Evolutionary conservation across 2,329 filamentous ascomycete species (phyloP).

Genomic region (Chrysoporthe puriensis): DNA sequence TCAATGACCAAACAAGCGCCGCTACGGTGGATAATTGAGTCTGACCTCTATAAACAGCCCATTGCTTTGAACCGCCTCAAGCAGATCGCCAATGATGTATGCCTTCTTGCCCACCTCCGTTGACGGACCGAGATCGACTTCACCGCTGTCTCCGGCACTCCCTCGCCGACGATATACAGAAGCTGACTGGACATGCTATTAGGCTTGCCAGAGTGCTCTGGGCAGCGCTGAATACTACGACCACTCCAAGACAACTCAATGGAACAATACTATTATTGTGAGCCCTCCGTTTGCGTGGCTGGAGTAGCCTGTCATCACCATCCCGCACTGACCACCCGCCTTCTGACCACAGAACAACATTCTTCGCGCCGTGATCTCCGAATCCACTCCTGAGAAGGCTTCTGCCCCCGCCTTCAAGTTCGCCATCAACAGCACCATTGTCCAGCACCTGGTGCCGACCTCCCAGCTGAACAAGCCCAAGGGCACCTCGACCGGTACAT

Average conservation of each 20-base stretch:
- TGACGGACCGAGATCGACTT: slow-evolving; percentile 8
- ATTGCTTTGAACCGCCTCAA: slow-evolving; percentile 76
- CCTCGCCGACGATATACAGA: not conserved
- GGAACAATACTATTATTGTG: slow-evolving; percentile 95
- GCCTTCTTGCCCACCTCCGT: slow-evolving; percentile 36
- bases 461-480: slow-evolving; percentile 65
- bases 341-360: slow-evolving; percentile 65
- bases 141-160: slow-evolving; percentile 6
- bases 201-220: slow-evolving; percentile 85
- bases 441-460: slow-evolving; percentile 82
- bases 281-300: slow-evolving; percentile 37
- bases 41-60: slow-evolving; percentile 58
- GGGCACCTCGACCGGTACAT: slow-evolving; percentile 54
- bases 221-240: slow-evolving; percentile 79
- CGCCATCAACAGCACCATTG: slow-evolving; percentile 96
- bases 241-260: slow-evolving; percentile 79
- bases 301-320: slow-evolving; percentile 1
- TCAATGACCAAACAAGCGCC: not conserved
- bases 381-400: slow-evolving; percentile 63
- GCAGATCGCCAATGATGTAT: slow-evolving; percentile 84
- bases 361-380: slow-evolving; percentile 76
- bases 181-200: slow-evolving; percentile 25
- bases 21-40: not conserved
- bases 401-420: slow-evolving; percentile 80
- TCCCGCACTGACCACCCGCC: slow-evolving; percentile 18